These are phyloP conservation scores for Aspergillus avenaceus DNA, from an alignment of 495 filamentous ascomycete species.

Conservation along the genomic window DNA sequence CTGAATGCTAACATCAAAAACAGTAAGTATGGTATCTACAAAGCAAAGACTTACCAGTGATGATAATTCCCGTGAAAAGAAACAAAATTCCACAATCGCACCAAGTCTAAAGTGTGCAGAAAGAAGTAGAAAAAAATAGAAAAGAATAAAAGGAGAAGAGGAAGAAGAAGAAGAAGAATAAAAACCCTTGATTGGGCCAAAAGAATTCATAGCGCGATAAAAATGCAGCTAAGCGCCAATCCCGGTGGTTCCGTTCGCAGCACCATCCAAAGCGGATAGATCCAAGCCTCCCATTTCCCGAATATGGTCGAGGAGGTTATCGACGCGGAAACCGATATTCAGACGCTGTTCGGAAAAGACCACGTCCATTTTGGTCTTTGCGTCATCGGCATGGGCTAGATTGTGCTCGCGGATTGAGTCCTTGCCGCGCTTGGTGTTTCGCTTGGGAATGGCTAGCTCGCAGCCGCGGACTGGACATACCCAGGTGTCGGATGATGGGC, in stretches of 20 bases:
- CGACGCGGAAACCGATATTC: conserved; percentile 34
- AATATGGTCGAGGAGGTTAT: conserved; percentile 33
- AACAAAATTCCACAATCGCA: no score
- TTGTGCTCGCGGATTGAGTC: conserved; percentile 61
- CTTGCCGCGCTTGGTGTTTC: conserved; percentile 52
- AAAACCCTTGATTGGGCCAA: no score
- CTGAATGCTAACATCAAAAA: no score
- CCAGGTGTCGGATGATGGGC: conserved; percentile 62
- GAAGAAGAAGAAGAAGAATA: neutral
- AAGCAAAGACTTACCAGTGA: no score
- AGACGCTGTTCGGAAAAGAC: conserved; percentile 46
- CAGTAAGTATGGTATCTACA: no score
- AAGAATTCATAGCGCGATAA: no score
- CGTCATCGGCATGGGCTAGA: conserved; percentile 58
- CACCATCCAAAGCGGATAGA: conserved; percentile 5
- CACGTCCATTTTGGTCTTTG: conserved; percentile 55
- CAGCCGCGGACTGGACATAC: conserved; percentile 67
- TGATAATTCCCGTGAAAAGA: no score
- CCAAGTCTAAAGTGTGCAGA: no score
- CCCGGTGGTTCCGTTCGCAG: conserved; percentile 6
- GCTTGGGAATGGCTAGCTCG: conserved; percentile 54
- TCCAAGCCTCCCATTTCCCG: conserved; percentile 21
- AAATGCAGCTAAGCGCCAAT: conserved; percentile 9
- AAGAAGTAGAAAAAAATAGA: no score
- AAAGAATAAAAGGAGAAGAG: neutral